phyloP scores from a whole-genome alignment of 257 asterid genomes.

The Jacaranda mimosifolia region DNA sequence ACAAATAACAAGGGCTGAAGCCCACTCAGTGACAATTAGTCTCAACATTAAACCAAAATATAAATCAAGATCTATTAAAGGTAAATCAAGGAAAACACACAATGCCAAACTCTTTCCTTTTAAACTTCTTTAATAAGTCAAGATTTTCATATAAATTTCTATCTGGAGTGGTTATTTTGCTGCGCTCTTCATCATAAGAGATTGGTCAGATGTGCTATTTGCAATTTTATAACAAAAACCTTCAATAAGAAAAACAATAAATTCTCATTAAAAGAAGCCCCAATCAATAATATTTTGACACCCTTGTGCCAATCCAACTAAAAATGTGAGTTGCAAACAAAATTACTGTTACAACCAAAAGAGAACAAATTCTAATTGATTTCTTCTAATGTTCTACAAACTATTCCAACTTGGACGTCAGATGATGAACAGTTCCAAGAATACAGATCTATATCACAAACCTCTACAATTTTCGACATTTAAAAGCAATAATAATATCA shows the following conservation, averaged over 20 bases:
- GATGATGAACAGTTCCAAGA: conserved; percentile 43
- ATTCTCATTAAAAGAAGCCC: conserved; percentile 1
- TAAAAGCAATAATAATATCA: conserved; percentile 39
- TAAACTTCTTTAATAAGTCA: neutral
- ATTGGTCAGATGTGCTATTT: neutral
- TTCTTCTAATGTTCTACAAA: conserved; percentile 36
- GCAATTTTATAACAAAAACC: neutral
- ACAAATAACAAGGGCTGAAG: neutral
- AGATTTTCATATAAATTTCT: neutral
- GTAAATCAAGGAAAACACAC: neutral
- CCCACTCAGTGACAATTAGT: conserved; percentile 42
- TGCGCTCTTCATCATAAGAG: neutral
- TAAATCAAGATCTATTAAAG: conserved; percentile 25
- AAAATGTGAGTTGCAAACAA: conserved; percentile 30
- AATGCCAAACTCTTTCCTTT: neutral
- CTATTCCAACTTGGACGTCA: conserved; percentile 42
- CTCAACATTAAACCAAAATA: conserved; percentile 18
- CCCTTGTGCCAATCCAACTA: conserved; percentile 15
- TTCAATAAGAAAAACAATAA: neutral
- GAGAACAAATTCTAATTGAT: conserved; percentile 35
- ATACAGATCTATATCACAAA: conserved; percentile 51
- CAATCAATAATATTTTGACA: conserved; percentile 18
- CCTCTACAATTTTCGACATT: conserved; percentile 47
- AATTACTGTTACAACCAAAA: conserved; percentile 43
- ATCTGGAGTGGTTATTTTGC: neutral